Percentiles rank a stretch among this genome's conserved stretches.
Conservation (phyloP, 345 rosid genomes). For the Excoecaria cochinchinensis region DNA sequence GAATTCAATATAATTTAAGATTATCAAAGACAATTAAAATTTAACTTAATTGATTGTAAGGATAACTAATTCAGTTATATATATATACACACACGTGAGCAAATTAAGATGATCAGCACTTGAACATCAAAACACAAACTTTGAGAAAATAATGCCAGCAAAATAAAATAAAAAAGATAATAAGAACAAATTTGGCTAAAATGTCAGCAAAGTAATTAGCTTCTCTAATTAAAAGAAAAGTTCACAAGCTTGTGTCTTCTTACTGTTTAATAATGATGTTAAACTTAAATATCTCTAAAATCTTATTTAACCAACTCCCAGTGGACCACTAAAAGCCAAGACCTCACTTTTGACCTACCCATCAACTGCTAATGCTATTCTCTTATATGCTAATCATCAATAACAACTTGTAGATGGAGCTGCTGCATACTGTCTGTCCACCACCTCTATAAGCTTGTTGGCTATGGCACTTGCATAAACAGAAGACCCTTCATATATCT, state of each 20-base stretch:
- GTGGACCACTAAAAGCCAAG: background rate
- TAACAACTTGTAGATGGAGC: slow-evolving; percentile 18
- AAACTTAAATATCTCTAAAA: background rate
- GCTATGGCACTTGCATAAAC: slow-evolving; percentile 35
- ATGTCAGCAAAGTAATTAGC: background rate
- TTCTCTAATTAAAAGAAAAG: background rate
- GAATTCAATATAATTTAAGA: too few species aligned
- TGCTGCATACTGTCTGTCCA: slow-evolving; percentile 26
- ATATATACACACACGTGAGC: too few species aligned
- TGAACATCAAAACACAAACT: too few species aligned
- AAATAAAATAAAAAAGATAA: too few species aligned
- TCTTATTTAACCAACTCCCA: slow-evolving; percentile 1
- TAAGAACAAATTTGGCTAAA: background rate
- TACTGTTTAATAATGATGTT: background rate
- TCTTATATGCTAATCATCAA: background rate
- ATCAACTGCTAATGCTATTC: slow-evolving; percentile 3
- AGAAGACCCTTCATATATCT: slow-evolving; percentile 32
- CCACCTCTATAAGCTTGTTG: slow-evolving; percentile 32
- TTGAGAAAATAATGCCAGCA: too few species aligned
- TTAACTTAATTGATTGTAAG: too few species aligned
- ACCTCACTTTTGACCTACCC: background rate
- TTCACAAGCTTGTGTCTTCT: background rate
- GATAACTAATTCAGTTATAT: too few species aligned
- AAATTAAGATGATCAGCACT: too few species aligned
- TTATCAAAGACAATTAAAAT: too few species aligned